These are phyloP conservation scores for Keithomyces neogunnii DNA, from an alignment of 2,329 filamentous ascomycete species.

Conservation along the genomic window DNA sequence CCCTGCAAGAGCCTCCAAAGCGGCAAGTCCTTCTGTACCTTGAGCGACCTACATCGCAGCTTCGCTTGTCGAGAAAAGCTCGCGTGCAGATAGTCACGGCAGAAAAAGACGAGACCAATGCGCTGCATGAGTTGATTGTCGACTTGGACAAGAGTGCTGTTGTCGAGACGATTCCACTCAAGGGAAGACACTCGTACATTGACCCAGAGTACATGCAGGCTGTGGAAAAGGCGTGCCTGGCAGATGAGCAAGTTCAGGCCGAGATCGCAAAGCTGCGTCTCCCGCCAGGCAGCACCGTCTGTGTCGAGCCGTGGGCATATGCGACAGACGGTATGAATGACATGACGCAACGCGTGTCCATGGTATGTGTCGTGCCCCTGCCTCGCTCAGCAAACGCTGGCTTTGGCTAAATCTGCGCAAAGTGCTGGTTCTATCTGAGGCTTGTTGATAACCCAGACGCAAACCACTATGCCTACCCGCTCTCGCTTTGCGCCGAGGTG, in stretches of 20 bases:
- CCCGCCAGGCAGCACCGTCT: conserved; percentile 32
- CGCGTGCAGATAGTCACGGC: too few relatives aligned
- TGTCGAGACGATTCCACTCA: background rate
- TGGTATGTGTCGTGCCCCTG: conserved; percentile 21
- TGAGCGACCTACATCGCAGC: too few relatives aligned
- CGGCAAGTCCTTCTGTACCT: too few relatives aligned
- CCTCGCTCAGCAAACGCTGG: background rate
- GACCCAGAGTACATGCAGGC: conserved; percentile 39
- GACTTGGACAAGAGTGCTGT: conserved; percentile 17
- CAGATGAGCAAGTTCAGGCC: conserved; percentile 30
- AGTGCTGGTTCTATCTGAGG: conserved; percentile 28
- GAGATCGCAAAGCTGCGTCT: conserved; percentile 34
- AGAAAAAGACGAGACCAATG: too few relatives aligned
- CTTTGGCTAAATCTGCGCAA: conserved; percentile 36
- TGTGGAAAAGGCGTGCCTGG: conserved; percentile 38
- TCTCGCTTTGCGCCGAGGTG: conserved; percentile 27
- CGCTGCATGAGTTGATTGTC: conserved; percentile 11
- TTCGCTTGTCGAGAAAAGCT: too few relatives aligned
- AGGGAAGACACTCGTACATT: conserved; percentile 36
- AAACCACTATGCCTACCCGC: conserved; percentile 48
- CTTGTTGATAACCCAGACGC: conserved; percentile 32
- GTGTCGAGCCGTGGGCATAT: conserved; percentile 49
- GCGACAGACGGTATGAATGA: conserved; percentile 43
- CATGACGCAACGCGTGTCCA: conserved; percentile 28
- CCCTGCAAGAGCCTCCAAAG: too few relatives aligned